Conservation (phyloP, 768 basidiomycete genomes). For the Rhodotorula sphaerocarpa region DNA sequence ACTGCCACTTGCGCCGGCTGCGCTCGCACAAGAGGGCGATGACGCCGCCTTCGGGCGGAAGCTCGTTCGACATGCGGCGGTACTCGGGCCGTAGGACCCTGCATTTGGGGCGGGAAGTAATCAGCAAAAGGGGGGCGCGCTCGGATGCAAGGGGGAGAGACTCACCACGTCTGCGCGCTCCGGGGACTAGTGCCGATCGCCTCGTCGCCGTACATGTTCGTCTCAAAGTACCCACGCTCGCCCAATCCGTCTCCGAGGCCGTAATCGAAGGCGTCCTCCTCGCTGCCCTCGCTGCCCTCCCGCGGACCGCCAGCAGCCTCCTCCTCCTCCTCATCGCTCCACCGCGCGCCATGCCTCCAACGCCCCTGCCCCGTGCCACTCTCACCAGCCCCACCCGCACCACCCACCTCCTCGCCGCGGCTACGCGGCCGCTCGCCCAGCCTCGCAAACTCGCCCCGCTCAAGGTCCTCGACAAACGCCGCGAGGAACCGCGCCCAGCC, state of each 20-base stretch:
- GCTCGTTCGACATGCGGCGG: slow-evolving; percentile 4
- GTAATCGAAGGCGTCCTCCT: slow-evolving; percentile 50
- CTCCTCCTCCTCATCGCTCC: not conserved
- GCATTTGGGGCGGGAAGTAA: not conserved
- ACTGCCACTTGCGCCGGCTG: slow-evolving; percentile 29
- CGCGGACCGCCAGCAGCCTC: not conserved
- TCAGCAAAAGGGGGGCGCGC: not conserved
- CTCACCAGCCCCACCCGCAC: too few relatives aligned
- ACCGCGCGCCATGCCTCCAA: not conserved
- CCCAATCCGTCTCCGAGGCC: slow-evolving; percentile 65
- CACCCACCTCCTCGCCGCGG: too few relatives aligned
- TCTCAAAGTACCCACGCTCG: slow-evolving; percentile 78
- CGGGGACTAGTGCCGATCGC: slow-evolving; percentile 49
- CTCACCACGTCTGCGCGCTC: slow-evolving; percentile 39
- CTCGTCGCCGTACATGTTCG: slow-evolving; percentile 63
- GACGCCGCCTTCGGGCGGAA: not conserved
- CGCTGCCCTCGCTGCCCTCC: not conserved
- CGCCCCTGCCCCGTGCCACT: not conserved
- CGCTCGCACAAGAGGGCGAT: slow-evolving; percentile 27
- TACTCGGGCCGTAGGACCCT: slow-evolving; percentile 25
- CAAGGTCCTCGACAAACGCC: slow-evolving; percentile 81
- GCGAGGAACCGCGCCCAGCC: slow-evolving; percentile 96
- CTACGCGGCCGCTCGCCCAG: slow-evolving; percentile 27
- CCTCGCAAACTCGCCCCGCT: slow-evolving; percentile 61
- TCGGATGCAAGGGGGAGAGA: not conserved